phyloP scores from a whole-genome alignment of 2,329 filamentous ascomycete genomes.

The Penicillium expansum region DNA sequence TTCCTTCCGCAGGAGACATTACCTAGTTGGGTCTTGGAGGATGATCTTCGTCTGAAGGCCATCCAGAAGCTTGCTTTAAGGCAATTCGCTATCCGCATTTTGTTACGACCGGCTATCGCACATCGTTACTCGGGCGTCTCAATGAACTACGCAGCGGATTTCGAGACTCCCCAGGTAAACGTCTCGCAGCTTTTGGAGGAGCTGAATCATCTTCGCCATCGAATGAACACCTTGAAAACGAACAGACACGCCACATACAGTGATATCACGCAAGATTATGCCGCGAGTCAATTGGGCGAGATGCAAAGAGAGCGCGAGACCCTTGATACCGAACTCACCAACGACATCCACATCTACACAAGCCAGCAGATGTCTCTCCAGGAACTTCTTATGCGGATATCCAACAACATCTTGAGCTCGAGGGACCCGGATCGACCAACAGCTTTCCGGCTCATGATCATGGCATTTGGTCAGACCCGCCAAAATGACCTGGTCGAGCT shows the following conservation, averaged over 20 bases:
- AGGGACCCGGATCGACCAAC: constrained; percentile 38
- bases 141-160: constrained; percentile 33
- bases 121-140: constrained; percentile 38
- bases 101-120: constrained; percentile 40
- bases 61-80: constrained; percentile 41
- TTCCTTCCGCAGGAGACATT: constrained; percentile 21
- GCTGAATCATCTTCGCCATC: constrained; percentile 32
- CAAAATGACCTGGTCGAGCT: constrained; percentile 43
- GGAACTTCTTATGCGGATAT: constrained; percentile 36
- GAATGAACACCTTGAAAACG: constrained; percentile 33
- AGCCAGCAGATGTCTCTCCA: constrained; percentile 33
- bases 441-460: constrained; percentile 35
- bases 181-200: constrained; percentile 34
- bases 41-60: constrained; percentile 35
- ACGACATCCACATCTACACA: constrained; percentile 31
- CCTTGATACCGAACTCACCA: constrained; percentile 31
- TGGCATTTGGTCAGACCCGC: constrained; percentile 37
- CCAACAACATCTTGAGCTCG: constrained; percentile 36
- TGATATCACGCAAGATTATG: constrained; percentile 34
- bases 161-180: constrained; percentile 29
- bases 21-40: constrained; percentile 30
- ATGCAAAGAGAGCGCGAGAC: constrained; percentile 16
- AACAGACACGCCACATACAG: constrained; percentile 25
- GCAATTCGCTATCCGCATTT: constrained; percentile 40
- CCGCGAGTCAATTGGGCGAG: constrained; percentile 17